phyloP scores from a whole-genome alignment of 345 rosid species.

The Melastoma malabathricum region DNA sequence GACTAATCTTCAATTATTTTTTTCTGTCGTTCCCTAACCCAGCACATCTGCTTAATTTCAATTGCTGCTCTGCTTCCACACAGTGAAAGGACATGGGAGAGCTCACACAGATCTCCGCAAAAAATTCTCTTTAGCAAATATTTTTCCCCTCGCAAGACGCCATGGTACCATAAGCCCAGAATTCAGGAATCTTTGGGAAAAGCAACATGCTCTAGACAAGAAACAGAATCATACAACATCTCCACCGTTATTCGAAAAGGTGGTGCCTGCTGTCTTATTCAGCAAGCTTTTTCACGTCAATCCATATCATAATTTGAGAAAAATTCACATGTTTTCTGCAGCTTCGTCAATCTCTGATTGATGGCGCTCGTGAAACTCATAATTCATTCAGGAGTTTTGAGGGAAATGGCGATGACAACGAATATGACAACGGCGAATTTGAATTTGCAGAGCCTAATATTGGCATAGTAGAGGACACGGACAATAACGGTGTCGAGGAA shows the following conservation, averaged over 20 bases:
- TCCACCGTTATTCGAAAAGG: conserved; percentile 67
- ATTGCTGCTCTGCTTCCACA: conserved; percentile 9
- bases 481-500: conserved; percentile 61
- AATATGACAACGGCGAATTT: conserved; percentile 30
- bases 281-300: background rate
- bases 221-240: conserved; percentile 23
- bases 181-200: conserved; percentile 54
- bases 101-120: conserved; percentile 18
- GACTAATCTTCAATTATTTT: conserved; percentile 6
- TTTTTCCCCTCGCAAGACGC: conserved; percentile 74
- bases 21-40: conserved; percentile 3
- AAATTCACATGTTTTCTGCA: conserved; percentile 22
- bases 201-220: conserved; percentile 10
- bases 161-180: conserved; percentile 67
- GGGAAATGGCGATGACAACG: conserved; percentile 24
- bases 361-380: conserved; percentile 26
- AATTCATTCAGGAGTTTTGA: conserved; percentile 24
- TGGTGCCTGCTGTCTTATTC: conserved; percentile 6
- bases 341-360: conserved; percentile 57
- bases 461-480: conserved; percentile 32
- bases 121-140: conserved; percentile 23
- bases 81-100: conserved; percentile 61
- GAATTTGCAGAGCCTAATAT: conserved; percentile 37
- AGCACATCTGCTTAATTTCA: conserved; percentile 1
- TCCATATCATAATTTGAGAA: background rate